Base-by-base conservation (phyloP, 1,284 basidiomycete genomes). In the Macrocystidia cucumis region DNA sequence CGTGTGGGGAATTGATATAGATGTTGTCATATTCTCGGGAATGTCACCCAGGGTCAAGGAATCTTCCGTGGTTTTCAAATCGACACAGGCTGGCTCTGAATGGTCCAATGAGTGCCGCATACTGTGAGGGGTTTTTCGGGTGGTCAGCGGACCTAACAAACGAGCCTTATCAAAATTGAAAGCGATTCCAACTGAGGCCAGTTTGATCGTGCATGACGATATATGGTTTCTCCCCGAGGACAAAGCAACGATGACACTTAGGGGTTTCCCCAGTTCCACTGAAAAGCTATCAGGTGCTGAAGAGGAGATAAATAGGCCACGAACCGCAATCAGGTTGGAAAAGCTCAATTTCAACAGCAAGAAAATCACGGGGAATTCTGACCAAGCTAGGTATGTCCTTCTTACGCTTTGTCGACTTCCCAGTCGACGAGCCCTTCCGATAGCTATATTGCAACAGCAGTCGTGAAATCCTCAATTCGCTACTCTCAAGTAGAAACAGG, bases 181-280 rank as follows among this genome's bases (percentile, higher is more conserved):
- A 12, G 57, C 60, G 8, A 82, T 70, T 7, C 66, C 68, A 18
- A 72, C 63, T 2, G 71, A 64, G 9, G 63, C 56, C 11, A 88
- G 55, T 32, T 64, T 72, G 28, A 90, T 44, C 11, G 56, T 65
- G 8, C 72, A 68, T 35, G 61, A 66, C 6, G 59, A 55, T 14
- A 88, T 47, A 13, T 68, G 52, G 48, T 88, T 89, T 26, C 82
- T 67, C 6, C 87, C 84, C 5, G 77, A 72, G 9, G 63, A 69
- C 9, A 91, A 40, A 2, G 61, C 57, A 18, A 87, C 55, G 35
- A 74, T 58, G 6, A 86, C 55, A 17, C 56, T 62, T 9, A 79
- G 61, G 5, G 67, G 59, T 39, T 65, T 63, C 22, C 83, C 83
- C 18, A 90, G 69, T 50, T 80, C 72, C 40, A 86, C 87, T 89